Conservation (phyloP, 1,284 basidiomycete genomes). For the Trichosporon asahii region DNA sequence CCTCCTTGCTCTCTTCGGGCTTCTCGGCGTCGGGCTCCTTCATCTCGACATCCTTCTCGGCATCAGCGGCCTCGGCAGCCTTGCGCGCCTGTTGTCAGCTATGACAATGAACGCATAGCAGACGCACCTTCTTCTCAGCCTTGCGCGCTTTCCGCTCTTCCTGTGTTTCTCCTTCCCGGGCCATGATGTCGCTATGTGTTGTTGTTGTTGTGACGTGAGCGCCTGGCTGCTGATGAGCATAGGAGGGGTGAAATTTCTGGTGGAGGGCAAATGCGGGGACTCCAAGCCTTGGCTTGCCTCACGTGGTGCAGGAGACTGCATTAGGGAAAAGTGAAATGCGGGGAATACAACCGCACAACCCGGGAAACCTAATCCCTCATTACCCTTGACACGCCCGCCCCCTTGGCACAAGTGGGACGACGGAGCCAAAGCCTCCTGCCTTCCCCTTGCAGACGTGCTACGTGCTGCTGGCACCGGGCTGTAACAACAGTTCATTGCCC, state of each 20-base stretch:
- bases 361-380: constrained; percentile 4
- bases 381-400: not conserved
- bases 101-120: too few species aligned
- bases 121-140: not conserved
- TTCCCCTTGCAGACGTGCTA: too few species aligned
- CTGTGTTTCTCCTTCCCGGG: constrained; percentile 11
- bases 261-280: not conserved
- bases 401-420: constrained; percentile 5
- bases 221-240: too few species aligned
- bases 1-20: constrained; percentile 26
- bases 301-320: not conserved
- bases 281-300: not conserved
- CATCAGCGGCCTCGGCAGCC: not conserved
- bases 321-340: not conserved
- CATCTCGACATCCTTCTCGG: not conserved
- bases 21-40: not conserved
- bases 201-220: not conserved
- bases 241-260: not conserved
- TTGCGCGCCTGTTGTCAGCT: not conserved
- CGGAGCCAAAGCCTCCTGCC: not conserved
- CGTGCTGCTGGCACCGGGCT: not conserved
- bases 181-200: not conserved
- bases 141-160: constrained; percentile 15
- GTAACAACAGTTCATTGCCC: not conserved
- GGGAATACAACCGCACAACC: not conserved